phyloP scores from a whole-genome alignment of 768 basidiomycete species.

The Phallus indusiatus region DNA sequence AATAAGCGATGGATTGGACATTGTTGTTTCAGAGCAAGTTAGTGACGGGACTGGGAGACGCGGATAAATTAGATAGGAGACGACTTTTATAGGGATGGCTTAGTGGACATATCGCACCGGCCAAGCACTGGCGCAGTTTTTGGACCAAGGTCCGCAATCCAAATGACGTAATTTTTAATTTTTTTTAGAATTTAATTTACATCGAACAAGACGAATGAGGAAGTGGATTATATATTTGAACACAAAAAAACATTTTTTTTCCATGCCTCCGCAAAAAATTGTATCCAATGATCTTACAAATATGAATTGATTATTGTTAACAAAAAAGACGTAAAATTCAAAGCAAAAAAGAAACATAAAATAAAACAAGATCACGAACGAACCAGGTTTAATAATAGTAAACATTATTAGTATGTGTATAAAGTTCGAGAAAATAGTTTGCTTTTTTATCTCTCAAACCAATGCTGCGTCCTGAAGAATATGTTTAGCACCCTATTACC shows the following conservation, averaged over 20 bases:
- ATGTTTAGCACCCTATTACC: not conserved
- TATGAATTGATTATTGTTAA: not conserved
- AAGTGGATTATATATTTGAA: too few relatives aligned
- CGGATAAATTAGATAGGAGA: too few relatives aligned
- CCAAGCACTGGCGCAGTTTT: too few relatives aligned
- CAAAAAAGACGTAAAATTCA: not conserved
- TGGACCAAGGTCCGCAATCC: too few relatives aligned
- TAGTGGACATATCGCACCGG: too few relatives aligned
- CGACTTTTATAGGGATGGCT: too few relatives aligned
- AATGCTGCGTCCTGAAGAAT: slow-evolving; percentile 7
- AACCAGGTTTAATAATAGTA: not conserved
- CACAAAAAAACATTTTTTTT: too few relatives aligned
- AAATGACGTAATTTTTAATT: too few relatives aligned
- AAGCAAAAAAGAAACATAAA: not conserved
- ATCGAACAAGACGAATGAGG: too few relatives aligned
- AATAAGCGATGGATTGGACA: not conserved
- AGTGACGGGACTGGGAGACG: too few relatives aligned
- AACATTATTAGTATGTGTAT: not conserved
- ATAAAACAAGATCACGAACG: not conserved
- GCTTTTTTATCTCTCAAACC: not conserved
- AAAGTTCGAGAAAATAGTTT: not conserved
- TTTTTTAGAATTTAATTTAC: too few relatives aligned
- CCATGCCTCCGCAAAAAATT: too few relatives aligned
- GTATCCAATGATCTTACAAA: not conserved
- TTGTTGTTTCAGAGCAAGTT: not conserved